Conservation (phyloP, 2,329 filamentous ascomycete genomes). For the Teratosphaeria pseudoeucalypti region DNA sequence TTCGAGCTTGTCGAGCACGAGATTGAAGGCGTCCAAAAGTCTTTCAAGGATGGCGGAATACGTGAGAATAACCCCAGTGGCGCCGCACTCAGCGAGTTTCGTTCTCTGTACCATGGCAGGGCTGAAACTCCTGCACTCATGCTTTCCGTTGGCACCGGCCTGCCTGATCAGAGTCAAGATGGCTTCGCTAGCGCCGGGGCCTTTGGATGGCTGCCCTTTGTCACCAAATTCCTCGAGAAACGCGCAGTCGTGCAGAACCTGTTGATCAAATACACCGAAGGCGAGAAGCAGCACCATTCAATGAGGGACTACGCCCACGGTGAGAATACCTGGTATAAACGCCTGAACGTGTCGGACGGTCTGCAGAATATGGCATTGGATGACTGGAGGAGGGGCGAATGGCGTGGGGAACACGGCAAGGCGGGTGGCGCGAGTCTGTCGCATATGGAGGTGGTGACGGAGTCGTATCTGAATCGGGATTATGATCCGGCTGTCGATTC, state of each 20-base stretch:
- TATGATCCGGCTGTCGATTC: slow-evolving; percentile 29
- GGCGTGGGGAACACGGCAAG: slow-evolving; percentile 23
- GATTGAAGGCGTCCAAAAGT: slow-evolving; percentile 28
- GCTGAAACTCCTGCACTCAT: slow-evolving; percentile 32
- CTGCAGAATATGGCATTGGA: slow-evolving; percentile 38
- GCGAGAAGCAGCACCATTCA: slow-evolving; percentile 37
- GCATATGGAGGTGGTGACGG: slow-evolving; percentile 35
- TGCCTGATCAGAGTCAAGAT: slow-evolving; percentile 33
- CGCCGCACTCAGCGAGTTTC: slow-evolving; percentile 38
- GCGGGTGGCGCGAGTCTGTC: slow-evolving; percentile 33
- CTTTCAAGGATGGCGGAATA: slow-evolving; percentile 42
- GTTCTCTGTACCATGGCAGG: slow-evolving; percentile 34
- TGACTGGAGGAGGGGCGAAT: slow-evolving; percentile 35
- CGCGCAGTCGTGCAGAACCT: slow-evolving; percentile 40
- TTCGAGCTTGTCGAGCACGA: slow-evolving; percentile 40
- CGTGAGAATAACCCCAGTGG: slow-evolving; percentile 41
- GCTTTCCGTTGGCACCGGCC: slow-evolving; percentile 37
- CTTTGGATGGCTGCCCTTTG: slow-evolving; percentile 29
- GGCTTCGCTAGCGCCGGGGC: slow-evolving; percentile 39
- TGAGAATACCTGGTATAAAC: slow-evolving; percentile 42
- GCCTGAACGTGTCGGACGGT: slow-evolving; percentile 37
- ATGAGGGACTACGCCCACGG: slow-evolving; percentile 38
- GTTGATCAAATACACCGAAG: slow-evolving; percentile 43
- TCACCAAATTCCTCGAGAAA: slow-evolving; percentile 39
- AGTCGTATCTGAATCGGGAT: slow-evolving; percentile 30